Percentiles rank a stretch among this genome's conserved stretches.
Evolutionary conservation across 306 rosid species (phyloP).

Genomic region (Crotalaria pallida): DNA sequence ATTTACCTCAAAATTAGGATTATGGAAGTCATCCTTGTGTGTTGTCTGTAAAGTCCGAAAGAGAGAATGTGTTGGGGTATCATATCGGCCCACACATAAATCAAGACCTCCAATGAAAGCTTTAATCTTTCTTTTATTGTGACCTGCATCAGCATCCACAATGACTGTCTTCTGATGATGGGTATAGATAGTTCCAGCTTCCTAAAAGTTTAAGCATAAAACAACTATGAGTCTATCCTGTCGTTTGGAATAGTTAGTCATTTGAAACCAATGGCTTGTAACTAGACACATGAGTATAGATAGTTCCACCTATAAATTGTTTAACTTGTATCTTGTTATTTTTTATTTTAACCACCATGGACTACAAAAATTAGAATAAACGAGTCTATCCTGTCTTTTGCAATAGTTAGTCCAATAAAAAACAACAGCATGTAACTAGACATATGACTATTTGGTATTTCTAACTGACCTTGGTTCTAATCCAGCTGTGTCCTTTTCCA

Average conservation of each 20-base stretch:
- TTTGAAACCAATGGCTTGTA: no score
- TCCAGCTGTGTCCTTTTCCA: slow-evolving; percentile 71
- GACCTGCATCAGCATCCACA: slow-evolving; percentile 84
- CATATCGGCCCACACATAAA: slow-evolving; percentile 76
- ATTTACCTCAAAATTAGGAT: slow-evolving; percentile 65
- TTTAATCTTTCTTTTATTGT: slow-evolving; percentile 57
- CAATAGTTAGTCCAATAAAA: not conserved
- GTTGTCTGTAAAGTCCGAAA: slow-evolving; percentile 59
- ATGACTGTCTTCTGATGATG: slow-evolving; percentile 95
- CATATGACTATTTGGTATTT: not conserved
- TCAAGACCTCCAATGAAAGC: slow-evolving; percentile 97
- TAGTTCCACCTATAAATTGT: no score
- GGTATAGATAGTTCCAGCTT: slow-evolving; percentile 80
- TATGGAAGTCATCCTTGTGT: slow-evolving; percentile 70
- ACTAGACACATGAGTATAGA: no score
- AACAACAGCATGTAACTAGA: not conserved
- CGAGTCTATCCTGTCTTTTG: not conserved
- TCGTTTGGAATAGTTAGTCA: no score
- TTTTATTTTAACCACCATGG: not conserved
- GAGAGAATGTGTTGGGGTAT: slow-evolving; percentile 64
- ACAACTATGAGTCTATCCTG: no score
- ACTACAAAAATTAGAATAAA: not conserved
- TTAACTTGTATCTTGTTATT: not conserved
- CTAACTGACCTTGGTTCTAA: slow-evolving; percentile 46
- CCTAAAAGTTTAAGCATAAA: no score